A percentile compares a stretch with the other conserved stretches of the same genome.
phyloP scores from a whole-genome alignment of 768 basidiomycete genomes.

The Russula emetica region DNA sequence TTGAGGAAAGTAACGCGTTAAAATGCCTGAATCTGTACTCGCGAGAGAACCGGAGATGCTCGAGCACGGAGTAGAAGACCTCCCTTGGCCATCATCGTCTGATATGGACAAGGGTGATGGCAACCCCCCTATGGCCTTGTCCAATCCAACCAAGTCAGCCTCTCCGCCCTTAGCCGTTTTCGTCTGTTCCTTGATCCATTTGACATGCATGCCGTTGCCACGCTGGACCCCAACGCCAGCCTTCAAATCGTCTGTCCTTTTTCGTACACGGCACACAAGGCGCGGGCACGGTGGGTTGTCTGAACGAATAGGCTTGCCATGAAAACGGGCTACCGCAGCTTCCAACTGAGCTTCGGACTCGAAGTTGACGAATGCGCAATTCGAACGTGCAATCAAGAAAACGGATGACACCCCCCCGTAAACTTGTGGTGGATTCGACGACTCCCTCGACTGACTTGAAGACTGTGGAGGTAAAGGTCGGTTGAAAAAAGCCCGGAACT shows the following conservation, averaged over 20 bases:
- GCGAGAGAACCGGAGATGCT: slow-evolving; percentile 65
- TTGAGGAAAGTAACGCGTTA: slow-evolving; percentile 71
- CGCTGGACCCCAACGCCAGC: slow-evolving; percentile 92
- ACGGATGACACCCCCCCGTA: slow-evolving; percentile 70
- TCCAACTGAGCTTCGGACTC: slow-evolving; percentile 56
- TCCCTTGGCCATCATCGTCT: slow-evolving; percentile 38
- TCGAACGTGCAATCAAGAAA: slow-evolving; percentile 92
- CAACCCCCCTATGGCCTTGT: slow-evolving; percentile 22
- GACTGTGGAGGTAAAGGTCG: slow-evolving; percentile 28
- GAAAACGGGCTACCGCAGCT: slow-evolving; percentile 65
- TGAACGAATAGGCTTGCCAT: slow-evolving; percentile 65
- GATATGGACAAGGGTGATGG: slow-evolving; percentile 36
- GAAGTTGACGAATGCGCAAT: slow-evolving; percentile 92
- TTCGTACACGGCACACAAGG: slow-evolving; percentile 79
- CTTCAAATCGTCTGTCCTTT: slow-evolving; percentile 76
- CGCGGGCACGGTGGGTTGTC: slow-evolving; percentile 67
- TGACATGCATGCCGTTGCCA: slow-evolving; percentile 75
- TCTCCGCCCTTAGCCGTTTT: slow-evolving; percentile 34
- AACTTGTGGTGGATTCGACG: slow-evolving; percentile 22
- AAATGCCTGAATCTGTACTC: slow-evolving; percentile 80
- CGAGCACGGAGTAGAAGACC: slow-evolving; percentile 36
- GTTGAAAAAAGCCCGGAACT: slow-evolving; percentile 83
- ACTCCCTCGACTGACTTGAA: slow-evolving; percentile 11
- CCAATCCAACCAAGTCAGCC: slow-evolving; percentile 14
- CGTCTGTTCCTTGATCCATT: slow-evolving; percentile 70